Base-by-base conservation (phyloP, 345 rosid genomes). In the Populus simonii region DNA sequence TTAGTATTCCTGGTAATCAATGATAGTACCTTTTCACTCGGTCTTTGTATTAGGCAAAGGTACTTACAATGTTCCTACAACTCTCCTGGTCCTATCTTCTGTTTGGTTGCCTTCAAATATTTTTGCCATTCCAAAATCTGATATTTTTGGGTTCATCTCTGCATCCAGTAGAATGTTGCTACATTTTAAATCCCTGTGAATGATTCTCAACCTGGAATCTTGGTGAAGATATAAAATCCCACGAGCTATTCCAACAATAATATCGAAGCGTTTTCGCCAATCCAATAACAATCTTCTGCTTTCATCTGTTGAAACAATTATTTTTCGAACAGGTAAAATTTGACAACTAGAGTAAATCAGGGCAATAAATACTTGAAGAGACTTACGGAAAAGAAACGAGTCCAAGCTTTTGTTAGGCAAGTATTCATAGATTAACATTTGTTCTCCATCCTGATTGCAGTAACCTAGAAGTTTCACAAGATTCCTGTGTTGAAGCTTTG, bases 141-240 rank as follows among this genome's bases (percentile, higher is more conserved):
- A 86, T 47, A 91, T 91, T 76, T 92, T 91, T 0, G 93, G 93
- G 16, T 80, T 85, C 89, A 90, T 74, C 1, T 55, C 76, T 0
- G 74, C 79, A 66, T 92, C 95, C 3, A 91, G 70, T 29, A 93
- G 85, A 57, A 91, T 74, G 75, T 90, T 92, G 74, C 94, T 90
- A 1, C 91, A 85, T 74, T 90, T 92, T 23, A 92, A 74, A 8
- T 39, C 43, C 2, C 43, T 39, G 43, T 39, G 43, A 39, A 39
- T 39, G 43, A 39, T 39, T 39, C 74, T 92, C 97, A 89, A 74
- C 69, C 97, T 92, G 7, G 95, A 91, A 70, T 92, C 95, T 73
- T 87, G 91, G 80, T 93, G 96, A 7, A 93, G 87, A 63, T 93
- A 93, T 36, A 91, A 78, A n/a, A 93, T 81, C 63, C 94, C 96